Evolutionary conservation across 140 eudicot species (phyloP).

Genomic region (Senecio squalidus): DNA sequence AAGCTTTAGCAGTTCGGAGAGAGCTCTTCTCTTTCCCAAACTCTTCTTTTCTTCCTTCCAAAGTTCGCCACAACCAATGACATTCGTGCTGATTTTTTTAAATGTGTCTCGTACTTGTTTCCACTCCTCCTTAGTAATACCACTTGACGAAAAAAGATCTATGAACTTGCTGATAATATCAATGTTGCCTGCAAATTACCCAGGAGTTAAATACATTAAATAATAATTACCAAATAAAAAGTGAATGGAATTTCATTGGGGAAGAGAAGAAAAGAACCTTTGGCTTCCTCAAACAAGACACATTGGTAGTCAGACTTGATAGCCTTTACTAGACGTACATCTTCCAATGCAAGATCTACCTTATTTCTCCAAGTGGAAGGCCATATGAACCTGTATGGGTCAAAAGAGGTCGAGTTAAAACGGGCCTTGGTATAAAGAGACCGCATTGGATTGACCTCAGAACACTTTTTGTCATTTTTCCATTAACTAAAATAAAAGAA

Average conservation of each 20-base stretch:
- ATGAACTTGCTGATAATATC: constrained; percentile 24
- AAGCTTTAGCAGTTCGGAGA: constrained; percentile 57
- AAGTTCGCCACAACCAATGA: constrained; percentile 40
- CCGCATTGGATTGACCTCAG: not conserved
- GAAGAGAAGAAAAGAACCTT: constrained; percentile 33
- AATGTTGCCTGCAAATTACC: constrained; percentile 30
- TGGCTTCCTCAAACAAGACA: constrained; percentile 18
- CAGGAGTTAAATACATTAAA: constrained; percentile 1
- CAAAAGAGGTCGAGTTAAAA: not conserved
- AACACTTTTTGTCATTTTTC: not conserved
- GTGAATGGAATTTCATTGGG: not conserved
- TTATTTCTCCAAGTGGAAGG: constrained; percentile 51
- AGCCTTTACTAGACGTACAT: constrained; percentile 13
- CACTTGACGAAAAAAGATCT: constrained; percentile 33
- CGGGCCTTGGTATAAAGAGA: not conserved
- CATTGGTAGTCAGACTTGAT: constrained; percentile 10
- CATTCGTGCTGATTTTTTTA: constrained; percentile 31
- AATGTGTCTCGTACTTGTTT: constrained; percentile 42
- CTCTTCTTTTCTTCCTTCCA: constrained; percentile 72
- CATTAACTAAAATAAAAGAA: too few relatives aligned
- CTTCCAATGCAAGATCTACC: constrained; percentile 34
- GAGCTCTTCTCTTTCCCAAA: constrained; percentile 59
- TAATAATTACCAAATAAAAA: not conserved
- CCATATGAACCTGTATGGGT: constrained; percentile 50
- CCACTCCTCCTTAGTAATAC: constrained; percentile 43